Percentiles rank a stretch among this genome's conserved stretches.
These are phyloP conservation scores for Solanum aculeatissimum DNA, from an alignment of 305 asterid species.

Conservation along the genomic window DNA sequence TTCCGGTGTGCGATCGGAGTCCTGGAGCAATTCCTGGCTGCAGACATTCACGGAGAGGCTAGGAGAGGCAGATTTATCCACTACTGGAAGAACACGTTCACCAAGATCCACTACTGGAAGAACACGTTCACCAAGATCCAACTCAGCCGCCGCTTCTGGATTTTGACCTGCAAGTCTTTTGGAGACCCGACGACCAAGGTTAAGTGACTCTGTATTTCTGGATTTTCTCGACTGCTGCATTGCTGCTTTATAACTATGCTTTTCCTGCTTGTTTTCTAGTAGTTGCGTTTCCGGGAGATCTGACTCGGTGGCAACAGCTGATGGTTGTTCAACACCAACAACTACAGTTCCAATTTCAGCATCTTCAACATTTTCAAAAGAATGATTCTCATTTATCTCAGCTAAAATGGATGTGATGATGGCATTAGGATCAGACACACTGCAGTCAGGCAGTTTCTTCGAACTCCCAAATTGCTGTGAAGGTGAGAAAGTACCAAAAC, in stretches of 20 bases:
- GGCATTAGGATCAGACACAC: neutral
- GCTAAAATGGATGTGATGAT: neutral
- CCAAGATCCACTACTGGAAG: slow-evolving; percentile 12
- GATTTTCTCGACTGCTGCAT: slow-evolving; percentile 4
- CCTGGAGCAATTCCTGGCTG: neutral
- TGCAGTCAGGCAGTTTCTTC: slow-evolving; percentile 6
- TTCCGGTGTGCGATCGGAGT: neutral
- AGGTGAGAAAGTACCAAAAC: slow-evolving; percentile 4
- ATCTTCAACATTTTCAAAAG: slow-evolving; percentile 3
- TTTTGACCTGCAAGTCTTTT: slow-evolving; percentile 27
- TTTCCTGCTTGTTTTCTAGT: slow-evolving; percentile 8
- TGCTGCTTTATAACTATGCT: neutral
- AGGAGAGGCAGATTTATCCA: slow-evolving; percentile 1
- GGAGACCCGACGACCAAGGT: slow-evolving; percentile 24
- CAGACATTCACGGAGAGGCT: neutral
- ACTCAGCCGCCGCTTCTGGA: neutral
- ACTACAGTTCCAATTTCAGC: slow-evolving; percentile 6
- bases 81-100: slow-evolving; percentile 19
- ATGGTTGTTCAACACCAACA: slow-evolving; percentile 18
- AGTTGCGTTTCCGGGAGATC: slow-evolving; percentile 12
- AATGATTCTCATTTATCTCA: neutral
- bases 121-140: slow-evolving; percentile 9
- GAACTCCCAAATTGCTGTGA: slow-evolving; percentile 10
- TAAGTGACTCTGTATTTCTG: slow-evolving; percentile 9
- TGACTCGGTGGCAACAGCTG: slow-evolving; percentile 7